Evolutionary conservation across 805 yeast species (phyloP).

Genomic region (Metschnikowia proteae): DNA sequence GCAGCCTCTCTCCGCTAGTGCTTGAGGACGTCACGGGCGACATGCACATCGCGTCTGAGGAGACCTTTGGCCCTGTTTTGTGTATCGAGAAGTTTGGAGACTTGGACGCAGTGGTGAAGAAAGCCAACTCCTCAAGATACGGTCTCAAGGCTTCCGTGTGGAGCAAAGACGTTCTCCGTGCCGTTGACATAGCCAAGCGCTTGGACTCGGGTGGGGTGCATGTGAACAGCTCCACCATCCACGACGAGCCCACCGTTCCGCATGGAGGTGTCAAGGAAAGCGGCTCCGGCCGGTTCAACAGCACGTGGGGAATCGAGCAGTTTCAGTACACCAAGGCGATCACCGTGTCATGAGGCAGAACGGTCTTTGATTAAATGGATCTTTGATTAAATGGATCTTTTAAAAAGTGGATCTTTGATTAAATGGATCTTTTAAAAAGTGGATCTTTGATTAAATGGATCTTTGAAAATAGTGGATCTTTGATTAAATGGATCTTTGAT

Average conservation of each 20-base stretch:
- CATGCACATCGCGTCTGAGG: conserved; percentile 28
- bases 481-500: no score
- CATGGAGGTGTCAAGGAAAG: conserved; percentile 45
- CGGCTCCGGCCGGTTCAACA: conserved; percentile 37
- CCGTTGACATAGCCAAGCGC: conserved; percentile 29
- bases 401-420: neutral
- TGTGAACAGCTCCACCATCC: conserved; percentile 30
- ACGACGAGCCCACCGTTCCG: conserved; percentile 36
- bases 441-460: no score
- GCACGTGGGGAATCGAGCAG: conserved; percentile 43
- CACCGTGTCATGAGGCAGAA: conserved; percentile 19
- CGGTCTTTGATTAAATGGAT: no score
- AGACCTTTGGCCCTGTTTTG: conserved; percentile 45
- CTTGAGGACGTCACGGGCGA: conserved; percentile 28
- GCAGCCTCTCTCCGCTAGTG: conserved; percentile 32
- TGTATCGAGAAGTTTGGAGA: conserved; percentile 25
- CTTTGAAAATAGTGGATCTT: no score
- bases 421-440: neutral
- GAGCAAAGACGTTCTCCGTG: conserved; percentile 34
- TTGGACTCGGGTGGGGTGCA: conserved; percentile 42
- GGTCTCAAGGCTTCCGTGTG: conserved; percentile 45
- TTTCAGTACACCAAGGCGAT: conserved; percentile 37
- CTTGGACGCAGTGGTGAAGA: conserved; percentile 7
- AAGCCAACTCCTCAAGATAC: conserved; percentile 16
- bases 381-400: neutral